Evolutionary conservation across 768 basidiomycete genomes (phyloP).

Genomic region (Glaciozyma antarctica): DNA sequence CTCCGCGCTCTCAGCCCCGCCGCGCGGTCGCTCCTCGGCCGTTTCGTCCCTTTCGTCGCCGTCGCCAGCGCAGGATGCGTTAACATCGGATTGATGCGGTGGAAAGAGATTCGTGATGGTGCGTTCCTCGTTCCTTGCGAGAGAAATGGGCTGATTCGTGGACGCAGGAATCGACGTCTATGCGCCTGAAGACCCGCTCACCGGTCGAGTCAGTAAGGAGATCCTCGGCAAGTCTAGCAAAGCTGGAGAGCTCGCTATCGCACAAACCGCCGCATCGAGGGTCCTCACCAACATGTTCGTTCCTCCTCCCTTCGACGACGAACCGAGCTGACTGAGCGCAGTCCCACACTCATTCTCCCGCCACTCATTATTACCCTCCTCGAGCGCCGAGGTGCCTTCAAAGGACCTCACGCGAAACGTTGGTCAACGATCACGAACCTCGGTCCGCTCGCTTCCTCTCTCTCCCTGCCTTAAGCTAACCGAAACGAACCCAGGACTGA

Average conservation of each 20-base stretch:
- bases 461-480: neutral
- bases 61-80: constrained; percentile 44
- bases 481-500: constrained; percentile 18
- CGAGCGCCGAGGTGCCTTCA: constrained; percentile 38
- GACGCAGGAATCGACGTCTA: constrained; percentile 28
- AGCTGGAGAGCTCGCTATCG: constrained; percentile 41
- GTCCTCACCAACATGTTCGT: constrained; percentile 42
- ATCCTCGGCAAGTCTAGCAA: constrained; percentile 40
- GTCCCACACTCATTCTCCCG: constrained; percentile 43
- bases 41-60: constrained; percentile 40
- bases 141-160: neutral
- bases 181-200: constrained; percentile 17
- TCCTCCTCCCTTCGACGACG: neutral
- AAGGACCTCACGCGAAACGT: constrained; percentile 37
- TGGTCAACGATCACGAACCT: constrained; percentile 37
- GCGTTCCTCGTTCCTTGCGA: constrained; percentile 11
- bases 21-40: constrained; percentile 25
- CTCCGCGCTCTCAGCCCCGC: constrained; percentile 24
- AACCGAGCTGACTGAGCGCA: constrained; percentile 19
- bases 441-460: constrained; percentile 27
- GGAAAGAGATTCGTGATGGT: constrained; percentile 45
- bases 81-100: constrained; percentile 38
- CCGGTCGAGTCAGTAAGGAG: constrained; percentile 8
- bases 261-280: constrained; percentile 41
- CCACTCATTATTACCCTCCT: constrained; percentile 42